A percentile compares a stretch with the other conserved stretches of the same genome.
Conservation (phyloP, 495 filamentous ascomycete species). For the Neurospora sp. region DNA sequence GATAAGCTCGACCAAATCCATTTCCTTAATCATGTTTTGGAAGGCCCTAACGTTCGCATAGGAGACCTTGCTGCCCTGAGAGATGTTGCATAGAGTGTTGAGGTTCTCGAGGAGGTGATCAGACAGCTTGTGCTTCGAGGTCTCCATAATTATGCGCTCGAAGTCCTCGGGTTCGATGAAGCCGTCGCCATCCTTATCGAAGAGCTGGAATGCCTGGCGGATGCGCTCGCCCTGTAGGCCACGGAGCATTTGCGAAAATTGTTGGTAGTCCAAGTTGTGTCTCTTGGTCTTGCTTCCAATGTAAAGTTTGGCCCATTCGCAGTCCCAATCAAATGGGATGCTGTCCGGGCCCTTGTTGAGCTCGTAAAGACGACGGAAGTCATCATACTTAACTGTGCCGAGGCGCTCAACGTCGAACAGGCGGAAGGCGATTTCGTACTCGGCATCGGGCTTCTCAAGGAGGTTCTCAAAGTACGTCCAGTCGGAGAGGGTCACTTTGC, state of each 20-base stretch:
- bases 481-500: slow-evolving; percentile 68
- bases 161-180: slow-evolving; percentile 95
- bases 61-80: slow-evolving; percentile 81
- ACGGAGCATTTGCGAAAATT: slow-evolving; percentile 97
- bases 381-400: slow-evolving; percentile 76
- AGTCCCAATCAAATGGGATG: slow-evolving; percentile 94
- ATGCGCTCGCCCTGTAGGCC: slow-evolving; percentile 93
- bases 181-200: slow-evolving; percentile 92
- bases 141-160: slow-evolving; percentile 89
- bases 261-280: slow-evolving; percentile 86
- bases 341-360: slow-evolving; percentile 67
- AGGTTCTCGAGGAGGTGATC: slow-evolving; percentile 93
- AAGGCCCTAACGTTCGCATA: slow-evolving; percentile 97
- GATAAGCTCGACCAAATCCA: slow-evolving; percentile 93
- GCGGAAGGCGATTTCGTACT: slow-evolving; percentile 97
- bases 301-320: slow-evolving; percentile 94
- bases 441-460: slow-evolving; percentile 86
- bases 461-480: slow-evolving; percentile 92
- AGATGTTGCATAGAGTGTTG: slow-evolving; percentile 90
- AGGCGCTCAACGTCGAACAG: slow-evolving; percentile 79
- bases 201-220: slow-evolving; percentile 82
- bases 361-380: slow-evolving; percentile 72
- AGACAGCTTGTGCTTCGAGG: slow-evolving; percentile 90
- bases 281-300: slow-evolving; percentile 73
- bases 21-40: slow-evolving; percentile 91